Base-by-base conservation (phyloP, 202 grass and related monocot species). In the Carex arenaria region DNA sequence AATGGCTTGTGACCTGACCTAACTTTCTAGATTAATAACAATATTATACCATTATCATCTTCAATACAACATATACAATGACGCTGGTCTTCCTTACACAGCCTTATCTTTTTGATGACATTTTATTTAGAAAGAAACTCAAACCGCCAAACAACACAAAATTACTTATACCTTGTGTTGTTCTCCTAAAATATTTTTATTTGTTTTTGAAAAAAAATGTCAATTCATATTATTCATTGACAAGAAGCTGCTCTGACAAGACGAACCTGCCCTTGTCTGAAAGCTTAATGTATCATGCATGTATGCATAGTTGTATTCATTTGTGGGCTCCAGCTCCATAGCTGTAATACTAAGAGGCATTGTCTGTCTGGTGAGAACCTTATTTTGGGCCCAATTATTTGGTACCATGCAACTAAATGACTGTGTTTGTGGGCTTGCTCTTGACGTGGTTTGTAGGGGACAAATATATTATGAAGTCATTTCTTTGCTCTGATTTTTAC, bases 331-430 rank as follows among this genome's bases (percentile, higher is more conserved):
- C 36, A 45, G 2, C 17, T 45, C 36, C 7, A 45, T 2, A 45
- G 17, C 67, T 43, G 34, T 45, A 43, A 70, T 43, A 69, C 17
- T 43, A 69, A 69, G 66, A 42, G 66, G 31, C 66, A 69, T n/a
- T 10, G 36, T 69, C 66, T 69, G 66, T 69, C 66, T 69, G 66
- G 31, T 18, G 32, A 7, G 32, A 69, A 19, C 34, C 32, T 69
- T 42, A 69, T 69, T 69, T 69, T 69, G 66, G 66, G 66, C 66
- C 32, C 66, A 69, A 69, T 36, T n/a, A 69, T 18, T 42, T 69
- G 66, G 32, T 32, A 69, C 17, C 42, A 69, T 43, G 66, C 66
- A 69, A 69, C 66, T 69, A 69, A 69, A 69, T 69, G 34, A 15
- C 34, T 10, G 15, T 42, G 17, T 43, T 69, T 69, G 66, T 69